A percentile compares a stretch with the other conserved stretches of the same genome.
phyloP scores from a whole-genome alignment of 371 early-diverging fungal species.

The Syncephalastrum sp. region DNA sequence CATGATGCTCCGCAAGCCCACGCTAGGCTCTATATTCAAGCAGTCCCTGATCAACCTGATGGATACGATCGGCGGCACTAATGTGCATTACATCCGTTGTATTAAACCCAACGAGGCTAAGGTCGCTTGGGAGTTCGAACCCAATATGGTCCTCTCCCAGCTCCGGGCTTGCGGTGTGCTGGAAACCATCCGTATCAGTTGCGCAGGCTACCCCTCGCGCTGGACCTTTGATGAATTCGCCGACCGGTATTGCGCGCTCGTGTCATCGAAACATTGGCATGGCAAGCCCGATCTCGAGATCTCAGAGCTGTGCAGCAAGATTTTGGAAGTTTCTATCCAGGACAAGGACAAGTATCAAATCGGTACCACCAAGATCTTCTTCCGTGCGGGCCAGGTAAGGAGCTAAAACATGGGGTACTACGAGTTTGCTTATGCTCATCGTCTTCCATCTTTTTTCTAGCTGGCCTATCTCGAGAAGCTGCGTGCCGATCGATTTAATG shows the following conservation, averaged over 20 bases:
- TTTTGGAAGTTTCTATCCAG: constrained; percentile 70
- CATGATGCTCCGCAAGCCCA: constrained; percentile 72
- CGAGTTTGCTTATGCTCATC: background rate
- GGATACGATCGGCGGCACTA: constrained; percentile 90
- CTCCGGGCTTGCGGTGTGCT: constrained; percentile 99
- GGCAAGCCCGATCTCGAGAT: constrained; percentile 40
- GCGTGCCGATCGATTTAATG: constrained; percentile 78
- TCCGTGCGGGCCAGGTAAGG: constrained; percentile 88
- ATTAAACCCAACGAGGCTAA: constrained; percentile 96
- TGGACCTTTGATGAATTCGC: constrained; percentile 92
- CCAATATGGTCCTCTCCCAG: constrained; percentile 91
- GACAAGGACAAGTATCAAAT: constrained; percentile 92
- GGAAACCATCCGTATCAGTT: constrained; percentile 98
- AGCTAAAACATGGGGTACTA: background rate
- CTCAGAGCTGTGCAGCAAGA: constrained; percentile 53
- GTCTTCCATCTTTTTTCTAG: constrained; percentile 15
- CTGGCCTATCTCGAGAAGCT: constrained; percentile 91
- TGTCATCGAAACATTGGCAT: constrained; percentile 71
- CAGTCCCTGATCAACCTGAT: constrained; percentile 85
- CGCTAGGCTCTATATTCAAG: constrained; percentile 81
- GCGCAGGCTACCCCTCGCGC: constrained; percentile 97
- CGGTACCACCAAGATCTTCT: constrained; percentile 98
- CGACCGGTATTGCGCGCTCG: constrained; percentile 85
- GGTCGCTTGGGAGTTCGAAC: constrained; percentile 84
- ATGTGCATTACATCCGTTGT: constrained; percentile 97